phyloP scores from a whole-genome alignment of 306 rosid species.

The Fragaria vesca region DNA sequence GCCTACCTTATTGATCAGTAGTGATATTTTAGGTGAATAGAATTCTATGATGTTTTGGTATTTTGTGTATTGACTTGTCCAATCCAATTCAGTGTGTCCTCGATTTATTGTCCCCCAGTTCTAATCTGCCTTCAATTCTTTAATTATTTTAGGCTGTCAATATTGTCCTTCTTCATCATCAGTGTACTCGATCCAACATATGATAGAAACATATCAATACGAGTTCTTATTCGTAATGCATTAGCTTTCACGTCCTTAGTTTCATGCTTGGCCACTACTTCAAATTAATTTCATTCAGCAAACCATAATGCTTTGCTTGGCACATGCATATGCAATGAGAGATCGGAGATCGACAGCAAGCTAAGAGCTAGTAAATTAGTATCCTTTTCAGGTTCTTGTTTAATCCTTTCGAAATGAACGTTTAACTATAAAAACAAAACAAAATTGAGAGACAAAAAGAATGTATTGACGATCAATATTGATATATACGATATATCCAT shows the following conservation, averaged over 20 bases:
- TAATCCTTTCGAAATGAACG: background rate
- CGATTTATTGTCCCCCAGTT: constrained; percentile 5
- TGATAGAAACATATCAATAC: background rate
- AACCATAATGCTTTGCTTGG: background rate
- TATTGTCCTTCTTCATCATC: background rate
- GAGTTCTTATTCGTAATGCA: background rate
- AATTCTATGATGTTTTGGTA: constrained; percentile 4
- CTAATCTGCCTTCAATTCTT: background rate
- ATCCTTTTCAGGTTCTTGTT: background rate
- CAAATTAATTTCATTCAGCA: background rate
- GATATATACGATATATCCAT: background rate
- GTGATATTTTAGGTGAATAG: background rate
- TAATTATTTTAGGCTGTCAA: constrained; percentile 10
- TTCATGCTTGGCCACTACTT: background rate
- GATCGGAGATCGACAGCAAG: background rate
- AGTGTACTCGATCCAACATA: background rate
- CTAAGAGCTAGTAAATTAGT: background rate
- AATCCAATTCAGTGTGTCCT: constrained; percentile 25
- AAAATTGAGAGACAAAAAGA: background rate
- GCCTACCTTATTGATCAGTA: background rate
- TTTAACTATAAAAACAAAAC: background rate
- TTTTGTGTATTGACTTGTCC: constrained; percentile 20
- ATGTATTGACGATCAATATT: background rate
- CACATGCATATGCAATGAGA: background rate
- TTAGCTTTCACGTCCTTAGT: background rate